Evolutionary conservation across 2,329 filamentous ascomycete species (phyloP), one percentile per base, ranked within the genome.

Genomic region (Diaporthe destruens): DNA sequence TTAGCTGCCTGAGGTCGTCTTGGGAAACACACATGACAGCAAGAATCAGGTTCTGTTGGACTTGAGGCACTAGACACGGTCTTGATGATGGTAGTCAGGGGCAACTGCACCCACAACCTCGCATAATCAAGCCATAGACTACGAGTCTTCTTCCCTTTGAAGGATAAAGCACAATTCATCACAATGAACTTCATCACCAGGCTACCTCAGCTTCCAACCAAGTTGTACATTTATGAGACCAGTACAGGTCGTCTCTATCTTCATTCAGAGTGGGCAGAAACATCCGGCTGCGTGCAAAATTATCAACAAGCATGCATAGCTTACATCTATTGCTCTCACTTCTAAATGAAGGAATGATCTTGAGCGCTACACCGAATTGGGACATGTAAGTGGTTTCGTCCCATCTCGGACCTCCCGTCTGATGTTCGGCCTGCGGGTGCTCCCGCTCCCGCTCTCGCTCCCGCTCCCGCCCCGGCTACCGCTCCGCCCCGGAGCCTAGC

Each of bases 401-500:
- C 39, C 39, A 14, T 42, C 39, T 14, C 39, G 5, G 16, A 18
- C 14, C 39, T 42, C 16, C 20, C 8, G 44, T n/a, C 61, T 32
- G 32, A 34, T 39, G 32, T 53, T 32, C 47, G 44, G 47, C 59
- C 59, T 18, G 9, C 23, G 49, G 14, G 29, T 29, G 61, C 39
- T 42, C 61, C 61, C 59, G 59, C 61, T 65, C 47, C 61, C 47
- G 61, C 44, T 39, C 61, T 44, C 44, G 39, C 25, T 44, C 42
- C 42, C 20, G 8, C 8, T n/a, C 44, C 61, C 59, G 59, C 61
- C 51, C 47, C 61, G 32, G 61, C 44, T 39, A 47, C 59, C 44
- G 39, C 25, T 44, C 42, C 42, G 8, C 8, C 9, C 44, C 1
- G n/a, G 16, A 25, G 42, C 2, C 36, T 39, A 3, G 29, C 20